Conservation (phyloP, 345 rosid genomes). For the Arabidopsis suecica region DNA sequence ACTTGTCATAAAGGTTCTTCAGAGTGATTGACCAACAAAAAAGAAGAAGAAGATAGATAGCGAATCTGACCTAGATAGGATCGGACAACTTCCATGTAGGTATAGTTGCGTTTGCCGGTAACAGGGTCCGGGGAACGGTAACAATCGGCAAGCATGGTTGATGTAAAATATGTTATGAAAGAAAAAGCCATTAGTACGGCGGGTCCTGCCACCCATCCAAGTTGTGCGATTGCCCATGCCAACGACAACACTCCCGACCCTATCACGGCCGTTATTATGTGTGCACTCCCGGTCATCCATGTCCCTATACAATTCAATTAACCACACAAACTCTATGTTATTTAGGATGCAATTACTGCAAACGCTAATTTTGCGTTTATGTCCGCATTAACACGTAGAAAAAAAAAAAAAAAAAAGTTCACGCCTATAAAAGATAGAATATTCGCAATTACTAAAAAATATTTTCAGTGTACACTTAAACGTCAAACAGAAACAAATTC, state of each 20-base stretch:
- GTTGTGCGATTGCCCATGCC: constrained; percentile 89
- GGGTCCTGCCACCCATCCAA: constrained; percentile 89
- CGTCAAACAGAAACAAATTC: background rate
- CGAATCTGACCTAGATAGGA: constrained; percentile 62
- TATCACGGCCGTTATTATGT: constrained; percentile 91
- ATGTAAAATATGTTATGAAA: constrained; percentile 76
- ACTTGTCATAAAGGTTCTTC: background rate
- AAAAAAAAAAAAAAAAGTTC: background rate
- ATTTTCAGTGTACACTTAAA: background rate
- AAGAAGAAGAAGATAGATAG: background rate
- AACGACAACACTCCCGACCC: constrained; percentile 88
- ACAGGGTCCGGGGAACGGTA: constrained; percentile 77
- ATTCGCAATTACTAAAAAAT: background rate
- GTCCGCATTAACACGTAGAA: background rate
- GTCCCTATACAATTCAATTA: constrained; percentile 56
- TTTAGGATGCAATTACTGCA: background rate
- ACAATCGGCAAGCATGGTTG: constrained; percentile 76
- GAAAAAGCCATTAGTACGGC: constrained; percentile 72
- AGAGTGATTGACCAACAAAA: too few relatives aligned
- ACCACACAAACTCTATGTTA: constrained; percentile 11
- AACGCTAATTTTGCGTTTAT: background rate
- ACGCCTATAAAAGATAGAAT: background rate
- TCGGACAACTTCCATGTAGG: constrained; percentile 86
- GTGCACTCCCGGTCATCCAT: constrained; percentile 82
- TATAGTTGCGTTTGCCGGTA: constrained; percentile 78